These are phyloP conservation scores for Royoungia palumana DNA, from an alignment of 768 basidiomycete species.

Conservation along the genomic window DNA sequence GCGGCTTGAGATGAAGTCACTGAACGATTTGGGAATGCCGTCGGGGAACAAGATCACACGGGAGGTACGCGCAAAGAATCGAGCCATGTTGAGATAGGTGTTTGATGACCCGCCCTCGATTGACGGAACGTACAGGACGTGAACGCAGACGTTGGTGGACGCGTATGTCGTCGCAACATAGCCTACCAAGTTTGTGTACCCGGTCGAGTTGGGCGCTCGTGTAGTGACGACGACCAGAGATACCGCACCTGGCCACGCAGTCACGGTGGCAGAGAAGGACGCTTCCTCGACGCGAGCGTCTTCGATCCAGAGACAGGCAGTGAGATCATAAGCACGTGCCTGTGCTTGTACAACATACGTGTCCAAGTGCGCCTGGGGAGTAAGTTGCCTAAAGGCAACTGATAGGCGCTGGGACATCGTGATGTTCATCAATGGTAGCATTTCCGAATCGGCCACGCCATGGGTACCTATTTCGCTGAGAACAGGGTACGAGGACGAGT, in stretches of 20 bases:
- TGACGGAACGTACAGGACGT: constrained; percentile 45
- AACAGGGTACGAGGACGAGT: not conserved
- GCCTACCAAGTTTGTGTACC: constrained; percentile 19
- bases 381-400: constrained; percentile 32
- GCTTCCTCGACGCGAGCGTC: constrained; percentile 36
- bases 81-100: constrained; percentile 57
- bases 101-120: constrained; percentile 43
- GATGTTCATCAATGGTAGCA: constrained; percentile 26
- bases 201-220: constrained; percentile 26
- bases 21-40: constrained; percentile 26
- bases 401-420: constrained; percentile 35
- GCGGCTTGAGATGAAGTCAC: constrained; percentile 13
- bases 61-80: constrained; percentile 52
- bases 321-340: constrained; percentile 17
- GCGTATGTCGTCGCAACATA: constrained; percentile 4
- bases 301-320: constrained; percentile 51
- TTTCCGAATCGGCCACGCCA: not conserved
- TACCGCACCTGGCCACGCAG: constrained; percentile 47
- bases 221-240: constrained; percentile 47
- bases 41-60: constrained; percentile 52
- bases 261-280: constrained; percentile 31
- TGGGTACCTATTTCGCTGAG: not conserved
- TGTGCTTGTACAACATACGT: constrained; percentile 34
- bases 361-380: constrained; percentile 29
- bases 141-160: constrained; percentile 37